Conservation (phyloP, 768 basidiomycete species). For the Terana coerulea region DNA sequence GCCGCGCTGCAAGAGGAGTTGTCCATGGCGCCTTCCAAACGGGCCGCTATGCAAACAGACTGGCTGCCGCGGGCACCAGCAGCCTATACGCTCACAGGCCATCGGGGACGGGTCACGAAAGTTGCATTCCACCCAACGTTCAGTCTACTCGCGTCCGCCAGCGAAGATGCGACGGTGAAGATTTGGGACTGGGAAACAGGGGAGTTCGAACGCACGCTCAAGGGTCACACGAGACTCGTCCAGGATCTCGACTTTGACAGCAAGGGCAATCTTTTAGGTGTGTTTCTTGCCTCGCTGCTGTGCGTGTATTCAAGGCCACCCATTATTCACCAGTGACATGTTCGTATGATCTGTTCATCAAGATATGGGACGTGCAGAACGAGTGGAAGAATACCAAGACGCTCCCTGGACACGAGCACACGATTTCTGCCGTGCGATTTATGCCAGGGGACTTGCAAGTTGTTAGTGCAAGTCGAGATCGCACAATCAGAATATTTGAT, state of each 20-base stretch:
- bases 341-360: slow-evolving; percentile 87
- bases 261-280: slow-evolving; percentile 80
- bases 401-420: slow-evolving; percentile 86
- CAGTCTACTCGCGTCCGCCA: slow-evolving; percentile 78
- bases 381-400: slow-evolving; percentile 90
- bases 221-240: slow-evolving; percentile 88
- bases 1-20: slow-evolving; percentile 74
- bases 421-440: slow-evolving; percentile 83
- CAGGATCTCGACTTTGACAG: slow-evolving; percentile 87
- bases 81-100: slow-evolving; percentile 71
- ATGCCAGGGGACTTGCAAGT: slow-evolving; percentile 81
- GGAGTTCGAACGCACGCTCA: slow-evolving; percentile 87
- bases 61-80: slow-evolving; percentile 90
- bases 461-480: slow-evolving; percentile 84
- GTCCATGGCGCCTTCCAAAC: slow-evolving; percentile 44
- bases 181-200: slow-evolving; percentile 98
- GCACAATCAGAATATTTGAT: slow-evolving; percentile 83
- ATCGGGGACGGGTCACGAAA: slow-evolving; percentile 71
- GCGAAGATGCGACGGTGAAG: slow-evolving; percentile 87
- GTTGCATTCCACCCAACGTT: slow-evolving; percentile 87
- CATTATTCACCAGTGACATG: slow-evolving; percentile 46
- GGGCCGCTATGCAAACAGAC: slow-evolving; percentile 65
- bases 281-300: slow-evolving; percentile 15
- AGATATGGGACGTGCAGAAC: slow-evolving; percentile 87
- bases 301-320: neutral